A percentile compares a stretch with the other conserved stretches of the same genome.
These are phyloP conservation scores for Aspergillus sp. DNA, from an alignment of 2,329 filamentous ascomycete genomes.

Conservation along the genomic window DNA sequence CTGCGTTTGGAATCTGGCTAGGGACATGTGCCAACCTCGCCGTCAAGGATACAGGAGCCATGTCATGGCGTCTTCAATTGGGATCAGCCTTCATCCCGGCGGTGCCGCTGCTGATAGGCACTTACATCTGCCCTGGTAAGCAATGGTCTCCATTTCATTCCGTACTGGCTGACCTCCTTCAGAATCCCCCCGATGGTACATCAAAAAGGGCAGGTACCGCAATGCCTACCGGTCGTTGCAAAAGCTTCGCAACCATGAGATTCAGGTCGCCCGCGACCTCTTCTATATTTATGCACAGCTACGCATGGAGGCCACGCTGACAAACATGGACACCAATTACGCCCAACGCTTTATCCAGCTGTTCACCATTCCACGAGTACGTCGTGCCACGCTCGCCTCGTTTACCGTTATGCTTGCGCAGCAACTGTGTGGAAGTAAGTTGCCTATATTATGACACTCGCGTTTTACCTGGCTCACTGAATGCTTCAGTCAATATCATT, in stretches of 20 bases:
- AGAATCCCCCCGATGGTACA: slow-evolving; percentile 57
- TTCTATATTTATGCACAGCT: slow-evolving; percentile 52
- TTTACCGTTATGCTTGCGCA: slow-evolving; percentile 73
- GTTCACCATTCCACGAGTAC: slow-evolving; percentile 40
- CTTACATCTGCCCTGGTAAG: slow-evolving; percentile 48
- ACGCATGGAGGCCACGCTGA: slow-evolving; percentile 35
- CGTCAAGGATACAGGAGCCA: slow-evolving; percentile 49
- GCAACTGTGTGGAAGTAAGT: slow-evolving; percentile 53
- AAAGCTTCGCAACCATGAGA: slow-evolving; percentile 46
- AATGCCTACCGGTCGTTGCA: slow-evolving; percentile 53
- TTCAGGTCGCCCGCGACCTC: slow-evolving; percentile 54
- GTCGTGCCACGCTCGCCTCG: slow-evolving; percentile 61
- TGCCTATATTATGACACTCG: not conserved
- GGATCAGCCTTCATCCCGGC: slow-evolving; percentile 58
- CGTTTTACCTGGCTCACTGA: slow-evolving; percentile 1
- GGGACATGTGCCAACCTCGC: slow-evolving; percentile 58
- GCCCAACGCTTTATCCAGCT: slow-evolving; percentile 49
- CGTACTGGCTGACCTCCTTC: not conserved
- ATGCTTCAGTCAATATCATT: slow-evolving; percentile 52
- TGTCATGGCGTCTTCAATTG: slow-evolving; percentile 56
- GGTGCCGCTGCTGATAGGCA: slow-evolving; percentile 47
- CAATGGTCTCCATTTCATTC: not conserved
- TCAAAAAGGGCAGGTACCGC: slow-evolving; percentile 55
- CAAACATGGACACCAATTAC: slow-evolving; percentile 42
- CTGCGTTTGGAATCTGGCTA: slow-evolving; percentile 56